Conservation (phyloP, 169 alveolate species). For the Ichthyophthirius multifiliis region DNA sequence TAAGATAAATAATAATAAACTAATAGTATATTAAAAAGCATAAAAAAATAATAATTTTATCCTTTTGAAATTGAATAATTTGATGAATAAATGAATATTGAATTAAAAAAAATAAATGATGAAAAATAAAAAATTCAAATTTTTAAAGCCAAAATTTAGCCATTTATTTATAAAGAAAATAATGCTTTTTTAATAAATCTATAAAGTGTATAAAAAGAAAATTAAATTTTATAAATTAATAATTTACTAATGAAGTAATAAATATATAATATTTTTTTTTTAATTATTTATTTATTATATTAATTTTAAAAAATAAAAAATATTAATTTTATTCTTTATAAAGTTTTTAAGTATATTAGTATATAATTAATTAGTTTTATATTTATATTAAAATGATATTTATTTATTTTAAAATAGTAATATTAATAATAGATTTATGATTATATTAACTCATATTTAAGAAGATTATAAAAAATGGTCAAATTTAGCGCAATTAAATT, state of each 20-base stretch:
- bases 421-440: neutral
- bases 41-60: too few species aligned
- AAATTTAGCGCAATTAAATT: neutral
- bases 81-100: neutral
- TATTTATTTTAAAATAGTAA: neutral
- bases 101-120: neutral
- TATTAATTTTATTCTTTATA: neutral
- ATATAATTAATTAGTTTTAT: too few species aligned
- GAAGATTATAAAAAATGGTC: slow-evolving; percentile 6
- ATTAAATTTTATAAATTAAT: neutral
- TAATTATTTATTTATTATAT: too few species aligned
- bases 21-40: too few species aligned
- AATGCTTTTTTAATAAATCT: neutral
- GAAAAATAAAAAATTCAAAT: neutral
- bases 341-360: too few species aligned
- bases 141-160: neutral
- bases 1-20: too few species aligned
- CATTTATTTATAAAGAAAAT: neutral
- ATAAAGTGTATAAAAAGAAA: neutral
- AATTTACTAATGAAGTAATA: slow-evolving; percentile 1
- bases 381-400: neutral
- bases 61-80: neutral
- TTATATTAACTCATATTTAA: neutral
- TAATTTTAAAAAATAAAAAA: too few species aligned
- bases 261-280: too few species aligned